These are phyloP conservation scores for Leishmania guyanensis DNA, from an alignment of 208 protist genomes.

Conservation along the genomic window DNA sequence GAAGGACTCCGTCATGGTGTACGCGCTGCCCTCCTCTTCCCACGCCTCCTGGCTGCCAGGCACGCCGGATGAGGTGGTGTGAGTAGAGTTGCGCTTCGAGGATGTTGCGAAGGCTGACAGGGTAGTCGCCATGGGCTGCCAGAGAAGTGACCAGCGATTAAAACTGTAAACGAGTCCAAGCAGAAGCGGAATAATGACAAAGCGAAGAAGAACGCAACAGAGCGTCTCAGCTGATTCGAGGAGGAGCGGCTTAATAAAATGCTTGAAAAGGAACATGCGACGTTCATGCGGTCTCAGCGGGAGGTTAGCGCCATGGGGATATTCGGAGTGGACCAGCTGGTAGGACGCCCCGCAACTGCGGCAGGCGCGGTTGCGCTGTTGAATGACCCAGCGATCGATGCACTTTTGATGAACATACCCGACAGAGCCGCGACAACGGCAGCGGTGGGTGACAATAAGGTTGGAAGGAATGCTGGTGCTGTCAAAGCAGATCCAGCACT, in stretches of 20 bases:
- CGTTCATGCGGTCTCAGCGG: constrained; percentile 18
- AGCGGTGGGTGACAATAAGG: constrained; percentile 54
- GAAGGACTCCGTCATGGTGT: constrained; percentile 12
- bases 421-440: constrained; percentile 60
- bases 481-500: constrained; percentile 82
- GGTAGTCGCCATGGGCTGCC: constrained; percentile 5
- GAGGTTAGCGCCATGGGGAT: constrained; percentile 22
- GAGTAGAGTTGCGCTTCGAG: background rate
- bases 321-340: constrained; percentile 36
- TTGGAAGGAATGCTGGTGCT: constrained; percentile 32
- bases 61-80: background rate
- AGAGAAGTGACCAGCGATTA: constrained; percentile 14
- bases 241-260: constrained; percentile 20
- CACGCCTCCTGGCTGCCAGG: background rate
- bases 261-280: constrained; percentile 10
- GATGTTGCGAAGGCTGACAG: background rate
- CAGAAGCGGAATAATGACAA: constrained; percentile 38
- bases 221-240: constrained; percentile 16
- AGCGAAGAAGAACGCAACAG: constrained; percentile 18
- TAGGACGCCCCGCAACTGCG: constrained; percentile 59
- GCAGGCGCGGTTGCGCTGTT: constrained; percentile 45
- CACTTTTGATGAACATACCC: constrained; percentile 70
- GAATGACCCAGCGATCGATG: constrained; percentile 73
- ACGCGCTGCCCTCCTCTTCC: background rate
- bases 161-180: constrained; percentile 27